Evolutionary conservation across 352 stramenopile genomes (phyloP).

Genomic region (Achlya hypogyna): DNA sequence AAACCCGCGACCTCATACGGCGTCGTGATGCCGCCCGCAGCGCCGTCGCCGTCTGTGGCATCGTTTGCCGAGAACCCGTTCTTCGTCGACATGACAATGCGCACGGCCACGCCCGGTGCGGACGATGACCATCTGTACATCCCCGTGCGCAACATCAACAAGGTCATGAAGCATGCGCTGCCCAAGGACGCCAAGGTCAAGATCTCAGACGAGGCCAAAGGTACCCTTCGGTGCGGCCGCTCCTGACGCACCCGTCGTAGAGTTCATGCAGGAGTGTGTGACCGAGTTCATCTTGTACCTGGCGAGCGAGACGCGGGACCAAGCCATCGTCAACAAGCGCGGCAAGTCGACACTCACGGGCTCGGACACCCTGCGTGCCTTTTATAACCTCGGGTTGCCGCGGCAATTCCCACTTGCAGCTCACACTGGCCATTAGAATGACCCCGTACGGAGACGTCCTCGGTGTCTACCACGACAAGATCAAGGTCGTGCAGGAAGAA

Average conservation of each 20-base stretch:
- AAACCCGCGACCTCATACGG: neutral
- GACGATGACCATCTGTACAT: conserved; percentile 73
- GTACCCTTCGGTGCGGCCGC: neutral
- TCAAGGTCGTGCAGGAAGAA: conserved; percentile 47
- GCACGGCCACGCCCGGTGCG: conserved; percentile 27
- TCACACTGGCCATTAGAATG: conserved; percentile 23
- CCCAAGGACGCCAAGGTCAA: conserved; percentile 34
- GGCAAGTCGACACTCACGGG: conserved; percentile 55
- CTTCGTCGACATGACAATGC: conserved; percentile 38
- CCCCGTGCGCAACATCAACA: conserved; percentile 48
- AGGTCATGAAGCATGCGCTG: conserved; percentile 59
- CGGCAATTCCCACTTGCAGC: neutral
- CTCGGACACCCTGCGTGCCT: conserved; percentile 43
- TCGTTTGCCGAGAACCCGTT: neutral
- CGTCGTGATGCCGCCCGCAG: neutral
- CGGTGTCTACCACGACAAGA: conserved; percentile 52
- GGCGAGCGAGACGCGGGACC: conserved; percentile 68
- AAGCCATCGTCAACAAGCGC: conserved; percentile 52
- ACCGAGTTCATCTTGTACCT: conserved; percentile 79
- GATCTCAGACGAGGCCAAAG: conserved; percentile 61
- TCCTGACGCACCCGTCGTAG: conserved; percentile 18
- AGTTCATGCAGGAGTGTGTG: conserved; percentile 78
- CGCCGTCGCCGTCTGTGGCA: neutral
- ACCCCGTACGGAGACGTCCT: conserved; percentile 55
- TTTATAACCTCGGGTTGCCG: conserved; percentile 46